phyloP scores from a whole-genome alignment of 305 asterid species.

The Solanum hybrid region DNA sequence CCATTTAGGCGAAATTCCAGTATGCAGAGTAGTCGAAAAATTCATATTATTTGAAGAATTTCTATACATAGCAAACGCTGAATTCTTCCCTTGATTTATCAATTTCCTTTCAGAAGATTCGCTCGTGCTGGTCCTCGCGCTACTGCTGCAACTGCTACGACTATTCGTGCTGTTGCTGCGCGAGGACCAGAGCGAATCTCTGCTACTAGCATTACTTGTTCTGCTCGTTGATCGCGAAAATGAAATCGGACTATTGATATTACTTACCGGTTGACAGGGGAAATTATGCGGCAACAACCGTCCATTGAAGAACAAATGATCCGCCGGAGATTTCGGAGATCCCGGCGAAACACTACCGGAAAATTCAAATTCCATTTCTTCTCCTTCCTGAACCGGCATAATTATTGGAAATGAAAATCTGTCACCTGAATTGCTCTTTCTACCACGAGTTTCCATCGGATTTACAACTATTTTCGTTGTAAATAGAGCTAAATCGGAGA shows the following conservation, averaged over 20 bases:
- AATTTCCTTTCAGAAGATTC: conserved; percentile 18
- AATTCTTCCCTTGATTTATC: not conserved
- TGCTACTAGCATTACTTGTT: conserved; percentile 51
- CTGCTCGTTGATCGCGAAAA: conserved; percentile 55
- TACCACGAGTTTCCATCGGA: conserved; percentile 30
- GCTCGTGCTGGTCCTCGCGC: conserved; percentile 71
- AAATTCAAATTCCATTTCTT: conserved; percentile 35
- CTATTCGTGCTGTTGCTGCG: conserved; percentile 68
- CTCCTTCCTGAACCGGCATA: conserved; percentile 14
- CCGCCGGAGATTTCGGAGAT: conserved; percentile 65
- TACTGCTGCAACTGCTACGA: conserved; percentile 53
- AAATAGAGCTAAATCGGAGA: not conserved
- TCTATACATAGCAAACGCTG: not conserved
- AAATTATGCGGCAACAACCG: conserved; percentile 57
- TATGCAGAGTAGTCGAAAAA: conserved; percentile 7
- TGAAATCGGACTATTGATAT: not conserved
- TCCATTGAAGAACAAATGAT: conserved; percentile 66
- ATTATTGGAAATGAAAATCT: conserved; percentile 45
- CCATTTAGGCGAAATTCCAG: conserved; percentile 45
- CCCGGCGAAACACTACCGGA: conserved; percentile 23
- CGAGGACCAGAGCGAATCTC: conserved; percentile 51
- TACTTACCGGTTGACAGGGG: conserved; percentile 24
- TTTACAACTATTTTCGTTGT: not conserved
- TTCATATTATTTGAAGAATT: not conserved
- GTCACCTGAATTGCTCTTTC: conserved; percentile 28